Evolutionary conservation across 768 basidiomycete species (phyloP), one percentile per base, ranked within the genome.

Genomic region (Amanita rubescens): DNA sequence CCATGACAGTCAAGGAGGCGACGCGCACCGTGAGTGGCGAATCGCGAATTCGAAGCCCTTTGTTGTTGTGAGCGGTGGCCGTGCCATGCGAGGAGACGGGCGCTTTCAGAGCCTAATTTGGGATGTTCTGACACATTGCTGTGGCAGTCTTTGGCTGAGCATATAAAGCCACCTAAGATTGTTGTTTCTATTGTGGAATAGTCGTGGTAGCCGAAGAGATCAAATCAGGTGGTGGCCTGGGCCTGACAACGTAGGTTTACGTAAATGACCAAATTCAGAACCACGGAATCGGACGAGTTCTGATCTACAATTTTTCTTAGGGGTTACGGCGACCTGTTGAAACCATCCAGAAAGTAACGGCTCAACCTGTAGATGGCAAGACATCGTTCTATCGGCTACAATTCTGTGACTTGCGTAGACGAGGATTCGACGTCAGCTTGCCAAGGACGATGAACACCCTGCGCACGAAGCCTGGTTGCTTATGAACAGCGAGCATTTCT

Each of bases 401-500:
- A 3, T 76, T 76, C 58, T 57, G 70, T 15, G 56, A 10, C n/a
- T n/a, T n/a, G n/a, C n/a, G n/a, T n/a, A n/a, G n/a, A n/a, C n/a
- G n/a, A n/a, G 58, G 64, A 4, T 47, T 55, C 15, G 62, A 75
- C 14, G 71, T 67, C 0, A 75, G 77, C 57, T 67, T 75, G 56
- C 68, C 1, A 45, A 53, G 19, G 51, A 53, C 10, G 57, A 53
- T 5, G 60, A 63, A 3, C 53, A 58, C 12, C 60, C 62, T 3
- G 75, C 71, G 1, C 77, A 77, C 57, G 69, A 72, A 4, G 54
- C 63, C 3, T 72, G 73, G 53, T 59, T 78, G 32, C 67, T 68
- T 14, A 69, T 68, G 3, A 65, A 57, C 32, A 68, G 66, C 57
- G 58, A 63, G 12, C 60, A 68, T 54, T 72, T 75, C 56, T 50